phyloP scores from a whole-genome alignment of 345 rosid species.

The Viola odorata region DNA sequence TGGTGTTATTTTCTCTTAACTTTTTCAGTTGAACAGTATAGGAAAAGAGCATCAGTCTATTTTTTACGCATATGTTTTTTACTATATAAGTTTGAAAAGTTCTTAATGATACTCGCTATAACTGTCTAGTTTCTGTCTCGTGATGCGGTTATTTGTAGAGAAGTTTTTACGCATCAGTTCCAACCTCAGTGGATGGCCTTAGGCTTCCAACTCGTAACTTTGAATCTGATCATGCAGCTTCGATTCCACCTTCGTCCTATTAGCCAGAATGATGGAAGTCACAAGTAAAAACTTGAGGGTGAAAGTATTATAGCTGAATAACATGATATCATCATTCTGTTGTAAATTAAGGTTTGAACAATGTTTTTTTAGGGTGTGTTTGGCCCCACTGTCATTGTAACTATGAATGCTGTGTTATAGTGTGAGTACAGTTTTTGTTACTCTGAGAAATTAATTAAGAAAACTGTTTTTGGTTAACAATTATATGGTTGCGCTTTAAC shows the following conservation, averaged over 20 bases:
- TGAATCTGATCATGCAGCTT: neutral
- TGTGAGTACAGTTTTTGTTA: no score
- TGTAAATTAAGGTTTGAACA: neutral
- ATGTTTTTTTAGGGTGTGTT: neutral
- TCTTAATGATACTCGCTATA: neutral
- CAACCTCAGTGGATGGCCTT: neutral
- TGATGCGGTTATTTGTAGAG: constrained; percentile 9
- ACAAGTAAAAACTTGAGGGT: neutral
- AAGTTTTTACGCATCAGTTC: neutral
- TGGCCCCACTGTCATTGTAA: neutral
- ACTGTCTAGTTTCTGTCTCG: neutral
- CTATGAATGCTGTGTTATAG: neutral
- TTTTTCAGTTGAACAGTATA: neutral
- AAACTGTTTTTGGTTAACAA: no score
- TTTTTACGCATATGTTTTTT: neutral
- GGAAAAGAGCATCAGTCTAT: neutral
- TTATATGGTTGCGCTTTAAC: no score
- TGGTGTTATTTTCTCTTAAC: neutral
- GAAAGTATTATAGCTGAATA: neutral
- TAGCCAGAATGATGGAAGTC: neutral
- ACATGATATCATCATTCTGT: neutral
- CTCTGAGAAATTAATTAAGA: no score
- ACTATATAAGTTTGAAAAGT: neutral
- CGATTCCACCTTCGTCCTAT: neutral
- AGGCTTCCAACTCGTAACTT: no score